Percentiles rank a stretch among this genome's conserved stretches.
Conservation (phyloP, 257 asterid species). For the Anisodus tanguticus region DNA sequence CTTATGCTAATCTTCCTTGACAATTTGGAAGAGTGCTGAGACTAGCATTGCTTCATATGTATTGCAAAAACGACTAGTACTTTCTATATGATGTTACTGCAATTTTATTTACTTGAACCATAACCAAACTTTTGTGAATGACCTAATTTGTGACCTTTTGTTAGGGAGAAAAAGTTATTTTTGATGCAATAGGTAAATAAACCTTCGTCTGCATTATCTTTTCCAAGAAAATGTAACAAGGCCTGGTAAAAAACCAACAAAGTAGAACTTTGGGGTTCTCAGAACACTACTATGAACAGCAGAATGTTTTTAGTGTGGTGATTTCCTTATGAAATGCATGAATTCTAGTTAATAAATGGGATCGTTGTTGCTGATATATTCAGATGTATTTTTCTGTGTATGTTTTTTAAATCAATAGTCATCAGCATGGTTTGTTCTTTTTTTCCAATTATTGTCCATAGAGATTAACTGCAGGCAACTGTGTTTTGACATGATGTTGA, state of each 20-base stretch:
- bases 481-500: not conserved
- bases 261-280: not conserved
- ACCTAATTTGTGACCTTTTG: not conserved
- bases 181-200: not conserved
- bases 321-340: conserved; percentile 14
- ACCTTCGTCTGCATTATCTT: not conserved
- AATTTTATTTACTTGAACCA: not conserved
- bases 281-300: not conserved
- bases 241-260: conserved; percentile 17
- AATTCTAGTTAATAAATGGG: conserved; percentile 9
- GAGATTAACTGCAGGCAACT: not conserved
- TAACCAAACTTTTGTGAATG: not conserved
- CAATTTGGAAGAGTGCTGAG: not conserved
- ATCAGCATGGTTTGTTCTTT: not conserved
- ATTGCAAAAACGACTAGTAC: not conserved
- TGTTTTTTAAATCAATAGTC: not conserved
- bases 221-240: not conserved
- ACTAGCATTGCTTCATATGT: not conserved
- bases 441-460: not conserved
- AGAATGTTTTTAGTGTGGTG: conserved; percentile 6
- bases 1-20: conserved; percentile 16
- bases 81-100: not conserved
- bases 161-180: conserved; percentile 9
- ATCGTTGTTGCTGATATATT: not conserved
- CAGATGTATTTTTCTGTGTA: conserved; percentile 6